These are phyloP conservation scores for Scenedesmus sp. DNA, from an alignment of 163 green algal species.

Conservation along the genomic window DNA sequence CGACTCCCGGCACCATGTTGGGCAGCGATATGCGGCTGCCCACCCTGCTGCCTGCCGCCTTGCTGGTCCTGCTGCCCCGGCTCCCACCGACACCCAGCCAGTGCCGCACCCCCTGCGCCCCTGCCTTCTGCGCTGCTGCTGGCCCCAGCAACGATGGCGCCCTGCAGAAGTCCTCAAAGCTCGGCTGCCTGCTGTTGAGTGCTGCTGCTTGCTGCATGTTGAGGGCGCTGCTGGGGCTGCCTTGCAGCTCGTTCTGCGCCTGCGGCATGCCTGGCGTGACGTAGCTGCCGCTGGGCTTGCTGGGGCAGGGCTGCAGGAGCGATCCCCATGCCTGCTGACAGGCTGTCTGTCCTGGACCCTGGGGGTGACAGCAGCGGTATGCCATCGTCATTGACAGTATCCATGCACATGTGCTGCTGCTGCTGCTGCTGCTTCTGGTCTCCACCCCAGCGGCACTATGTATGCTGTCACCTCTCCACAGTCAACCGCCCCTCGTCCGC, in stretches of 20 bases:
- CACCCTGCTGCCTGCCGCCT: not conserved
- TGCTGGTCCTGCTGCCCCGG: not conserved
- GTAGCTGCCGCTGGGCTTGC: not conserved
- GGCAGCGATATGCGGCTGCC: slow-evolving; percentile 15
- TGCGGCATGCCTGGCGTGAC: not conserved
- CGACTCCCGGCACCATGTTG: not conserved
- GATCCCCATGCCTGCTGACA: slow-evolving; percentile 3
- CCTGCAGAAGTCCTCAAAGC: slow-evolving; percentile 41
- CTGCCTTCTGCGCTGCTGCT: not conserved
- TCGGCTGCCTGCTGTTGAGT: slow-evolving; percentile 3
- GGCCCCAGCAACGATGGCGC: slow-evolving; percentile 21
- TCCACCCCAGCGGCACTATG: not conserved
- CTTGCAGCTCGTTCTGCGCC: not conserved
- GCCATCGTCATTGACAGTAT: not conserved
- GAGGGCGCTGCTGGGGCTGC: not conserved
- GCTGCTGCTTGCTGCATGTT: not conserved
- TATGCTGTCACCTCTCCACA: not conserved
- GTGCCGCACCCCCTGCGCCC: not conserved
- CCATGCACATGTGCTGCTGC: not conserved
- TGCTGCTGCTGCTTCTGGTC: slow-evolving; percentile 4
- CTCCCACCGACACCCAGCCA: not conserved
- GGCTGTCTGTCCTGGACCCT: not conserved
- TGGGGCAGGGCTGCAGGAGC: not conserved
- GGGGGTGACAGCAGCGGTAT: slow-evolving; percentile 1
- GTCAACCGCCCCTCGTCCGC: not conserved